Conservation (phyloP, 495 filamentous ascomycete species). For the Filosporella fistucella region DNA sequence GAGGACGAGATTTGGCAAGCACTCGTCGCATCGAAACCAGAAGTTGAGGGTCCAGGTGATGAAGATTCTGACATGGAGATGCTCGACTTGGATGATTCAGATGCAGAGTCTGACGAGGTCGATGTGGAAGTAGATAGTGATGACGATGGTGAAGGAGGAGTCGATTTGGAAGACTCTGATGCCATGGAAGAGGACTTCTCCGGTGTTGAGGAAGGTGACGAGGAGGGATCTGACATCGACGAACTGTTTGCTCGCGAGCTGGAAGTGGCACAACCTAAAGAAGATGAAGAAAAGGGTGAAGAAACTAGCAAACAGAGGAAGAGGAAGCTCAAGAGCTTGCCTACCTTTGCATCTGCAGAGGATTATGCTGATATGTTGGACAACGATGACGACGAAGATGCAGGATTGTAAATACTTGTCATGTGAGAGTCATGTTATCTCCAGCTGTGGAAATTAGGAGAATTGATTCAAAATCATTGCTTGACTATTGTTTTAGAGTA, state of each 20-base stretch:
- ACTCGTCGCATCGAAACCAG: slow-evolving; percentile 72
- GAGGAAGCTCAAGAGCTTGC: slow-evolving; percentile 81
- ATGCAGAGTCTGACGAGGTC: slow-evolving; percentile 38
- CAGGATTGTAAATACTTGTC: no score
- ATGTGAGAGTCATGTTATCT: no score
- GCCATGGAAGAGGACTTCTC: slow-evolving; percentile 37
- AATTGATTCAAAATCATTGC: no score
- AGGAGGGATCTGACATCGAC: slow-evolving; percentile 42
- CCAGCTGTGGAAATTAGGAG: no score
- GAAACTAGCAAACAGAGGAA: slow-evolving; percentile 57
- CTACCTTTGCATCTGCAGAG: slow-evolving; percentile 86
- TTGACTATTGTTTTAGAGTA: no score
- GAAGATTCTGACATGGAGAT: slow-evolving; percentile 40
- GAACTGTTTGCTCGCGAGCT: slow-evolving; percentile 33
- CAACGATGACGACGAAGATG: slow-evolving; percentile 52
- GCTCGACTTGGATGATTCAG: slow-evolving; percentile 31
- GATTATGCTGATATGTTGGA: slow-evolving; percentile 89
- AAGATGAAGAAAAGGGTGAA: slow-evolving; percentile 30
- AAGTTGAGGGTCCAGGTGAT: slow-evolving; percentile 64
- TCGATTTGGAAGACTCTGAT: slow-evolving; percentile 37
- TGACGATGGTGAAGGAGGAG: slow-evolving; percentile 39
- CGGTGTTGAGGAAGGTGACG: slow-evolving; percentile 46
- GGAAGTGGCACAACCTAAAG: slow-evolving; percentile 18
- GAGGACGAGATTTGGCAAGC: slow-evolving; percentile 92
- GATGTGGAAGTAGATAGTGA: slow-evolving; percentile 46